Evolutionary conservation across 2,329 filamentous ascomycete species (phyloP).

Genomic region (Penicillium sp.): DNA sequence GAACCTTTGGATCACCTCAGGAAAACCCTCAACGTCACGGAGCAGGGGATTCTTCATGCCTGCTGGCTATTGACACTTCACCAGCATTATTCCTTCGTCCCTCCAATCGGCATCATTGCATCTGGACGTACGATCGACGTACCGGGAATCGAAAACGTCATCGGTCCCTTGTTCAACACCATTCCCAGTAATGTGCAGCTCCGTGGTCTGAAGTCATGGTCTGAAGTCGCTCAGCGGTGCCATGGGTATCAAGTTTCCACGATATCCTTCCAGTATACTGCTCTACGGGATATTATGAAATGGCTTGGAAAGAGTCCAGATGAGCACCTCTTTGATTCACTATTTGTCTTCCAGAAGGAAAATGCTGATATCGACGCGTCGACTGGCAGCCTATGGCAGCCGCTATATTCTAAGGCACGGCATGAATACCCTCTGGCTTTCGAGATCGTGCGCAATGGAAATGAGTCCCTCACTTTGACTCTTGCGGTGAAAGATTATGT

Average conservation of each 20-base stretch:
- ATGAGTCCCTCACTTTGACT: conserved; percentile 56
- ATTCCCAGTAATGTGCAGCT: conserved; percentile 67
- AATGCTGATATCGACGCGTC: conserved; percentile 20
- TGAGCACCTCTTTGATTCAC: conserved; percentile 70
- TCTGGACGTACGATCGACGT: conserved; percentile 76
- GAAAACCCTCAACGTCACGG: conserved; percentile 66
- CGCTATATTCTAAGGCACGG: conserved; percentile 49
- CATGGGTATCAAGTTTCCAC: conserved; percentile 70
- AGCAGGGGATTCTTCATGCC: conserved; percentile 77
- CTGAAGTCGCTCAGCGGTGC: conserved; percentile 61
- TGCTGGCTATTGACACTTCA: conserved; percentile 69
- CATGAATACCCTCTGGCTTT: conserved; percentile 77
- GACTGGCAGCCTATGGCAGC: conserved; percentile 55
- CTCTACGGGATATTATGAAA: conserved; percentile 77
- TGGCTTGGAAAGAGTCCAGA: conserved; percentile 63
- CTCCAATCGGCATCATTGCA: conserved; percentile 71
- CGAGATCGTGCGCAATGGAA: conserved; percentile 62
- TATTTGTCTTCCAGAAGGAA: conserved; percentile 78
- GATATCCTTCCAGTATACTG: conserved; percentile 74
- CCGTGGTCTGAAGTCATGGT: conserved; percentile 55
- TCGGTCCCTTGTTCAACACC: conserved; percentile 90
- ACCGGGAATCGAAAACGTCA: conserved; percentile 61
- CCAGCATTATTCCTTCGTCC: conserved; percentile 48
- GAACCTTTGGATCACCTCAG: conserved; percentile 55
- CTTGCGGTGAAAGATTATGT: conserved; percentile 60